phyloP scores from a whole-genome alignment of 2,329 filamentous ascomycete genomes.

The Biscogniauxia sp. region DNA sequence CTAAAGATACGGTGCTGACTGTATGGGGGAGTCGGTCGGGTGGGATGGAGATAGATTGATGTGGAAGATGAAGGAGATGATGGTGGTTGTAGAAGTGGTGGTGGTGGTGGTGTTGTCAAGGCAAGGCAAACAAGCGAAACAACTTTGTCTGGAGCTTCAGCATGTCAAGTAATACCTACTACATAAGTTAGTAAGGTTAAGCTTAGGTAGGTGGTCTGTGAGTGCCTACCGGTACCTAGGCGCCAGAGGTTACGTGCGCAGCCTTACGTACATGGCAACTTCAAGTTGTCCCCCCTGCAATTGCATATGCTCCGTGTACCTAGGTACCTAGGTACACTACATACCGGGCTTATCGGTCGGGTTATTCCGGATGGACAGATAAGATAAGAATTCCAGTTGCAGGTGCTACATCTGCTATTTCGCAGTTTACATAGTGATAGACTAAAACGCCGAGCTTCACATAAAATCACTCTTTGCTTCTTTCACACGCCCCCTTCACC shows the following conservation, averaged over 20 bases:
- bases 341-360: neutral
- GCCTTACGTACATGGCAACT: no score
- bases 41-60: neutral
- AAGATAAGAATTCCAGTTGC: neutral
- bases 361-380: neutral
- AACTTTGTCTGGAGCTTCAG: neutral
- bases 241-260: constrained; percentile 3
- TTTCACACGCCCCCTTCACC: constrained; percentile 1
- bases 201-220: constrained; percentile 2
- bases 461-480: neutral
- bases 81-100: neutral
- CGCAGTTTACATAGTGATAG: neutral
- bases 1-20: no score
- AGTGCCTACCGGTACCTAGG: constrained; percentile 7
- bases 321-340: no score
- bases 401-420: neutral
- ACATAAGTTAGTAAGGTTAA: constrained; percentile 1
- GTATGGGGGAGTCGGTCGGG: neutral
- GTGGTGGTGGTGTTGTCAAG: no score
- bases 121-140: constrained; percentile 1
- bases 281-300: no score
- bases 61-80: neutral
- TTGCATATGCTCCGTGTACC: neutral
- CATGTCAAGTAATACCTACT: no score
- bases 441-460: neutral